Conservation (phyloP, 148 eudicot species). For the Fagopyrum tataricum region DNA sequence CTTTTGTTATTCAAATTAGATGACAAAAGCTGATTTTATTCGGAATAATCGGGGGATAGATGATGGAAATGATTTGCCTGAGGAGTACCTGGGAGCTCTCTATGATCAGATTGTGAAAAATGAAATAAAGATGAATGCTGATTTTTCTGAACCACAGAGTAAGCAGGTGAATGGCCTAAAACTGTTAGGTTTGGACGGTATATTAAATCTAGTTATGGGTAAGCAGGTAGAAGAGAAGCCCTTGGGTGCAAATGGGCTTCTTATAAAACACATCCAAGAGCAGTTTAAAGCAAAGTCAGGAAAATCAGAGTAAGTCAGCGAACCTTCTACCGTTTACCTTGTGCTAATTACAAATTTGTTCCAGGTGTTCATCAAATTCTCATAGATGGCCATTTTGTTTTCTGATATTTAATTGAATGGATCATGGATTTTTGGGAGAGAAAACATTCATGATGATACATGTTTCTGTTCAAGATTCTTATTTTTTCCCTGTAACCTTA, state of each 20-base stretch:
- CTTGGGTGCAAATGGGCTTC: constrained; percentile 78
- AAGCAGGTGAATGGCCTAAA: constrained; percentile 77
- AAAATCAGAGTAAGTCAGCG: constrained; percentile 80
- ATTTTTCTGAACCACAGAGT: constrained; percentile 74
- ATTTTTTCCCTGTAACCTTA: background rate
- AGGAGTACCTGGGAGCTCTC: constrained; percentile 76
- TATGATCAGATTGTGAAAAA: constrained; percentile 92
- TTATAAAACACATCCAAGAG: constrained; percentile 91
- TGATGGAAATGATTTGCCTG: constrained; percentile 93
- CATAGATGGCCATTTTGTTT: background rate
- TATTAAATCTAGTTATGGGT: constrained; percentile 85
- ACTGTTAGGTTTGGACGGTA: constrained; percentile 89
- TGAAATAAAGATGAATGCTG: constrained; percentile 97
- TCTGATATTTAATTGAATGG: background rate
- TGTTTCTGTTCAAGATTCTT: background rate
- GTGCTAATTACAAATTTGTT: background rate
- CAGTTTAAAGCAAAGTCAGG: constrained; percentile 88
- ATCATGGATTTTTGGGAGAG: background rate
- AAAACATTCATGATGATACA: background rate
- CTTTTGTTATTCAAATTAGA: constrained; percentile 36
- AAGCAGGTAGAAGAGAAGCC: constrained; percentile 96
- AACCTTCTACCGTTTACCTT: background rate
- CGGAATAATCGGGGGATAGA: constrained; percentile 97
- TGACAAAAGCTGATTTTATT: constrained; percentile 91
- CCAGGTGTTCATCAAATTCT: background rate